Base-by-base conservation (phyloP, 352 stramenopile species). In the Peronospora destructor region DNA sequence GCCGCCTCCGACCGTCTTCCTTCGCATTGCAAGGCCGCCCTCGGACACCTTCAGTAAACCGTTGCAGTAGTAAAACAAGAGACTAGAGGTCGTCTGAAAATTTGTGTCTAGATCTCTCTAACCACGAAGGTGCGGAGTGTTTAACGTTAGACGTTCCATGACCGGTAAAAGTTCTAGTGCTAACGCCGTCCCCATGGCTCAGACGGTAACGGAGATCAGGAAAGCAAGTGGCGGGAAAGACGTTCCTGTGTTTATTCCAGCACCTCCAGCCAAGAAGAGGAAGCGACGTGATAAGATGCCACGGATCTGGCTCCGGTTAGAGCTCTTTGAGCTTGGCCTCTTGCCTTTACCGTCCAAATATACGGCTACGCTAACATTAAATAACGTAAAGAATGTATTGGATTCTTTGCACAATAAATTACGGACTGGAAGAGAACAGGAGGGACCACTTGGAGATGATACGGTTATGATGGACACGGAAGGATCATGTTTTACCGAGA, bases 281-380 rank as follows among this genome's bases (percentile, higher is more conserved):
- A 68, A 65, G 41, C 59, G 57, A 11, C 51, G 45, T 13, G 58
- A 53, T 49, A 34, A 41, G 16, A 86, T 85, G 71, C 58, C 73
- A 39, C 76, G 68, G 46, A 76, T 92, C 47, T 92, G 82, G 82
- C 64, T 92, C 37, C 82, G 82, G 36, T 56, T 92, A 19, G 82
- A 92, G 67, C 76, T 92, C 41, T 90, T 92, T 53, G 82, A 92
- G 72, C 68, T 88, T n/a, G 80, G 80, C 17, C 49, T 89, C 16
- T 47, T 92, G 51, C 71, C 77, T 44, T 56, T 92, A 45, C 78
- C 79, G 33, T 87, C 77, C 56, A 86, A 86, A 41, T 73, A 82
- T 53, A 60, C 76, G 13, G 56, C 67, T 6, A 79, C 74, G 25
- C 59, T 90, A 13, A 89, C 78, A 13, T 45, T 87, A 30, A 45